Evolutionary conservation across 176 grass and related monocot species (phyloP), one percentile per base, ranked within the genome.

Genomic region (Puccinellia tenuiflora): DNA sequence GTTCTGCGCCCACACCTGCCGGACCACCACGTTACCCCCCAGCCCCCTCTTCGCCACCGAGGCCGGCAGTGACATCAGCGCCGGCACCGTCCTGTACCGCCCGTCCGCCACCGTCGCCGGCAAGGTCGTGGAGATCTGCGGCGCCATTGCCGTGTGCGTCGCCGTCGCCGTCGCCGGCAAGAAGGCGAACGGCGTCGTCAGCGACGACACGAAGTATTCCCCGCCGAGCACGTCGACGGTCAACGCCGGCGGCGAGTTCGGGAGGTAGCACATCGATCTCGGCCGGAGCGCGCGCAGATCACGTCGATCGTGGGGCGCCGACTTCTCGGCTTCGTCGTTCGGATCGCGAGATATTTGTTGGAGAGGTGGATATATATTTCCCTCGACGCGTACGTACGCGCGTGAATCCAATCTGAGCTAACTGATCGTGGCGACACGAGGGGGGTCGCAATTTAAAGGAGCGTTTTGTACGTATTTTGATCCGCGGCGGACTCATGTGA

Each of bases 1-100:
- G 54, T 88, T 88, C 16, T 63, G 24, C 14, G 55, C 22, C 86
- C 86, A 88, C 40, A 88, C 86, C 24, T 48, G 45, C 1, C 80
- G 80, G 73, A 88, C 80, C 73, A 39, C 71, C 38, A 82, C 71
- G 2, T 61, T 78, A 16, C 9, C 35, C 26, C 47, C 24, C 34
- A 16, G 2, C 66, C 48, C 1, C 22, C 24, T 7, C 55, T 4
- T 14, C 29, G 17, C 1, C 18, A 4, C 3, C 54, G 20, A 47
- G 45, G 5, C 24, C 18, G 17, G 24, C 12, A 21, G 55, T 5
- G 61, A 4, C 25, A 61, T 50, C 12, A 10, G 9, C 37, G 34
- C 7, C 7, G 63, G 39, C 38, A 45, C 10, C 57, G 6, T 3
- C 52, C 16, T 25, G 53, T 56, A 17, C 28, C 31, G 15, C 26